These are phyloP conservation scores for Alternaria consortialis DNA, from an alignment of 2,329 filamentous ascomycete genomes.

Conservation along the genomic window DNA sequence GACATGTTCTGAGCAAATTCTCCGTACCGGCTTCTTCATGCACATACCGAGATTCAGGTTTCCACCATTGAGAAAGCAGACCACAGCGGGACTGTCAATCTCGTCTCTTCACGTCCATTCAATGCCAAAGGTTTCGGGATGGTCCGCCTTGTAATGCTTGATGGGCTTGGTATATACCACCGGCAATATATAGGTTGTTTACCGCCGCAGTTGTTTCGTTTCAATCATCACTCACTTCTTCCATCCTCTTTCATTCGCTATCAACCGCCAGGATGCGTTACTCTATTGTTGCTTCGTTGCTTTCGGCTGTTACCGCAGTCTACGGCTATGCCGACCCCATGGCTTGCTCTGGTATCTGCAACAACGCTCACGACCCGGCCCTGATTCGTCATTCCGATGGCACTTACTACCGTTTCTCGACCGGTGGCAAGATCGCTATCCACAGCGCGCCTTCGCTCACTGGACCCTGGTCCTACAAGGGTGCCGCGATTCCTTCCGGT, in stretches of 20 bases:
- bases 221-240: not conserved
- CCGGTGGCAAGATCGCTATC: slow-evolving; percentile 60
- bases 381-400: slow-evolving; percentile 60
- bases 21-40: slow-evolving; percentile 12
- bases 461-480: slow-evolving; percentile 62
- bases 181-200: slow-evolving; percentile 4
- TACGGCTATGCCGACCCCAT: slow-evolving; percentile 53
- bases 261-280: slow-evolving; percentile 26
- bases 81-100: not conserved
- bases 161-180: not conserved
- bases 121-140: not conserved
- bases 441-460: slow-evolving; percentile 58
- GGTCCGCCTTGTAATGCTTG: not conserved
- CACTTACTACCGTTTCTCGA: slow-evolving; percentile 64
- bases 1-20: slow-evolving; percentile 6
- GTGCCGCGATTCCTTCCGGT: slow-evolving; percentile 57
- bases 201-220: not conserved
- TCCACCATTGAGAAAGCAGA: slow-evolving; percentile 11
- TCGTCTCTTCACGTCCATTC: slow-evolving; percentile 5
- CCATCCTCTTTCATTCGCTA: not conserved
- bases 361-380: slow-evolving; percentile 60
- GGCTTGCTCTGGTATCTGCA: slow-evolving; percentile 54
- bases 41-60: slow-evolving; percentile 3
- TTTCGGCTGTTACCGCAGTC: slow-evolving; percentile 27
- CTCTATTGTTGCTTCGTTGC: slow-evolving; percentile 27